Percentiles rank a stretch among this genome's conserved stretches.
phyloP scores from a whole-genome alignment of 208 protist genomes.

The Lotmaria passim region DNA sequence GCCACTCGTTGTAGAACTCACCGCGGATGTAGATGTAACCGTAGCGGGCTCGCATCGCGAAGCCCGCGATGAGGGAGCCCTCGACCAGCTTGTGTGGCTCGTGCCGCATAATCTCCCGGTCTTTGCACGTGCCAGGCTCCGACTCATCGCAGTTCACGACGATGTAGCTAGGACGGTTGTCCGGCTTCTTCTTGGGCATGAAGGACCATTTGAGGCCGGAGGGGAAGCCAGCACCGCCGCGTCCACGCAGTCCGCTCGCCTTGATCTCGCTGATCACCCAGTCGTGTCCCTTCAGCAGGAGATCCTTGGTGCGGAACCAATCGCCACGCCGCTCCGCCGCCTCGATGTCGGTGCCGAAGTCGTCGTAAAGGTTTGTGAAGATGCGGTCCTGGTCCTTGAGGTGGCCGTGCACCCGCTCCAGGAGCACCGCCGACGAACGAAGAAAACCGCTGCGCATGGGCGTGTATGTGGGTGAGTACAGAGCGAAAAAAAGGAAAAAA shows the following conservation, averaged over 20 bases:
- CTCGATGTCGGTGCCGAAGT: conserved; percentile 93
- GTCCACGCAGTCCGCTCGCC: conserved; percentile 96
- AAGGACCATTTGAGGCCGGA: conserved; percentile 99
- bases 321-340: conserved; percentile 96
- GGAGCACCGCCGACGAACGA: conserved; percentile 37
- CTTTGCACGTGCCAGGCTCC: conserved; percentile 99
- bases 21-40: conserved; percentile 99
- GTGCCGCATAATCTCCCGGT: conserved; percentile 99
- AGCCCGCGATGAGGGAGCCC: conserved; percentile 97
- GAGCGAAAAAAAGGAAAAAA: neutral
- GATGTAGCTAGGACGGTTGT: conserved; percentile 96
- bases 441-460: conserved; percentile 50
- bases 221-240: conserved; percentile 98
- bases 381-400: conserved; percentile 98
- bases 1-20: conserved; percentile 98
- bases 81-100: conserved; percentile 99
- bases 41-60: conserved; percentile 96
- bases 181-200: conserved; percentile 96
- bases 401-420: conserved; percentile 75
- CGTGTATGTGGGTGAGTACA: neutral
- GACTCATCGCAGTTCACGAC: conserved; percentile 99
- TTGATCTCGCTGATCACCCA: conserved; percentile 98
- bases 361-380: conserved; percentile 98
- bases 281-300: conserved; percentile 96
- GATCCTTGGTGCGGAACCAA: conserved; percentile 98